phyloP scores from a whole-genome alignment of 768 basidiomycete genomes.

The Vararia minispora region DNA sequence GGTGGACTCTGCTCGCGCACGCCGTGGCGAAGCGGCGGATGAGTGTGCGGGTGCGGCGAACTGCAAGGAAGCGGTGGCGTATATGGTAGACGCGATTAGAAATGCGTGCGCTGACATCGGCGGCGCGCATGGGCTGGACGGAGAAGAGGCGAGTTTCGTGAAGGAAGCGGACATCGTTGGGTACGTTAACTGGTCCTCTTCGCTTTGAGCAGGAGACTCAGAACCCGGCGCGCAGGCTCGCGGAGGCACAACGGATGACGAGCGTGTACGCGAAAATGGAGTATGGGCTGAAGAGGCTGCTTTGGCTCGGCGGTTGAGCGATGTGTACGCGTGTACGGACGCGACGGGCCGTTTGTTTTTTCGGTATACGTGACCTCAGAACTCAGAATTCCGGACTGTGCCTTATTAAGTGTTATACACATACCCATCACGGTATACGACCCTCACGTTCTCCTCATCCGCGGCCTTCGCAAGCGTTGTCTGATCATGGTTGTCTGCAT shows the following conservation, averaged over 20 bases:
- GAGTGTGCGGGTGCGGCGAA: conserved; percentile 49
- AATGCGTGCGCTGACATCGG: conserved; percentile 60
- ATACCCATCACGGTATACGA: too few relatives aligned
- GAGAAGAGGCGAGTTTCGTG: conserved; percentile 34
- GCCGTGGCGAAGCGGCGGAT: conserved; percentile 39
- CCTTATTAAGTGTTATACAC: too few relatives aligned
- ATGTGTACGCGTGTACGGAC: too few relatives aligned
- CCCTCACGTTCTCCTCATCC: too few relatives aligned
- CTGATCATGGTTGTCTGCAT: too few relatives aligned
- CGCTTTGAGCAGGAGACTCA: background rate
- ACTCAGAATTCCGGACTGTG: too few relatives aligned
- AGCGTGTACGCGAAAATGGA: conserved; percentile 88
- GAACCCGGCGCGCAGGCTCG: conserved; percentile 36
- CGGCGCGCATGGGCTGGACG: conserved; percentile 21
- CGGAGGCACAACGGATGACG: conserved; percentile 77
- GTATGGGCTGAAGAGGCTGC: conserved; percentile 79
- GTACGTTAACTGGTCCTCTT: conserved; percentile 28
- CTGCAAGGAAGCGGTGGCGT: conserved; percentile 67
- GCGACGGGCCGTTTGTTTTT: too few relatives aligned
- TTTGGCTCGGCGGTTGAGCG: conserved; percentile 80
- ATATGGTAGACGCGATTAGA: conserved; percentile 61
- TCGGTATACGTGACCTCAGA: too few relatives aligned
- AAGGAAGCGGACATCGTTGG: conserved; percentile 68
- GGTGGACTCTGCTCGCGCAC: conserved; percentile 44
- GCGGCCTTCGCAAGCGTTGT: too few relatives aligned